Evolutionary conservation across 257 asterid species (phyloP).

Genomic region (Rhazya stricta): DNA sequence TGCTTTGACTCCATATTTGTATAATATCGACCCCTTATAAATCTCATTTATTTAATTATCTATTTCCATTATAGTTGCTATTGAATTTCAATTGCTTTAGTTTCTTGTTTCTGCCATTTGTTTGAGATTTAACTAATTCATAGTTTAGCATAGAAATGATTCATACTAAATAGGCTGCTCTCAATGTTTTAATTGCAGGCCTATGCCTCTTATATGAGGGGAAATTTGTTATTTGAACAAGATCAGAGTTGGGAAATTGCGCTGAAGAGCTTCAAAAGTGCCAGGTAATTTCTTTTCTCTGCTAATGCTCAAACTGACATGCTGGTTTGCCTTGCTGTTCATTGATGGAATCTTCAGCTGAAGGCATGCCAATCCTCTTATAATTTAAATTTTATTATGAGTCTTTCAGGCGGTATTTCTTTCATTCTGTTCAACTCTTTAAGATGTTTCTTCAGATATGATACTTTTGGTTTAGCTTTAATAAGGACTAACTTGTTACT

Average conservation of each 20-base stretch:
- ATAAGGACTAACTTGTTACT: conserved; percentile 21
- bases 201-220: conserved; percentile 93
- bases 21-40: background rate
- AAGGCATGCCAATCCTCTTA: background rate
- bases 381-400: background rate
- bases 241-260: conserved; percentile 94
- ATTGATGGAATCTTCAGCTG: conserved; percentile 3
- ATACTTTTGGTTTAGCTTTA: background rate
- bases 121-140: background rate
- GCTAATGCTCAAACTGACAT: background rate
- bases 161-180: background rate
- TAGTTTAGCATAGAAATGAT: background rate
- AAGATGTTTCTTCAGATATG: conserved; percentile 3
- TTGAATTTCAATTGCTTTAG: background rate
- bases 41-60: background rate
- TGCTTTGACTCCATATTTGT: background rate
- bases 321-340: background rate
- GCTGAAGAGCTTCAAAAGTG: conserved; percentile 78
- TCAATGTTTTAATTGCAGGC: conserved; percentile 50
- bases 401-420: background rate
- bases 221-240: conserved; percentile 83
- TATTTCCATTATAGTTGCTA: background rate
- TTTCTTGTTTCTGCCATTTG: background rate
- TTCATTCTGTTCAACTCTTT: background rate
- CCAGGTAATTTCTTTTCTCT: conserved; percentile 53